Evolutionary conservation across 2,329 filamentous ascomycete species (phyloP), one percentile per base, ranked within the genome.

Genomic region (Colletotrichum cordylinicola): DNA sequence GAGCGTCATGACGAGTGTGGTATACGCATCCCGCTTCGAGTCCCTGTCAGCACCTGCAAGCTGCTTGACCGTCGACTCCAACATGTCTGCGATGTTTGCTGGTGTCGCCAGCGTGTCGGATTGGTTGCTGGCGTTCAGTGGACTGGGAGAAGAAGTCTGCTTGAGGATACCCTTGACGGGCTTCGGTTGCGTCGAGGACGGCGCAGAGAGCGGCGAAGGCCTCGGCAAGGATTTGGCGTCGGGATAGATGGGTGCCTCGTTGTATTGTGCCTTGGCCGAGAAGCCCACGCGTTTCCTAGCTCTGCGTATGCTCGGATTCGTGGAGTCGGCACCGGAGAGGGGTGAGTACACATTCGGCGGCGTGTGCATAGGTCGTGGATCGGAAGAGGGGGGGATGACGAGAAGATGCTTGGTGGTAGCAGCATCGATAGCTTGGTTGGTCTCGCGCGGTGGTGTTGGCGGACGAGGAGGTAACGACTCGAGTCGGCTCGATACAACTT

Each of bases 61-160:
- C 84, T 97, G 94, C 84, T 95, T 93, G 43, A 95, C 90, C 7
- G 95, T 92, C 1, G 95, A 98, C 79, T 98, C 94, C 78, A 98
- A 86, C 93, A 98, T 97, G 79, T 92, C 92, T 78, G 91, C 90
- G 73, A 98, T 92, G 52, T 91, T 93, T 60, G 90, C 87, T 83
- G 79, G 82, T 72, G 77, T 85, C 78, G 81, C 78, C 52, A 80
- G 76, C 31, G 88, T 74, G 85, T 85, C 77, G 82, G 85, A 84
- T 77, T 74, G 39, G 4, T 84, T 77, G 31, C 82, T 81, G 12
- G 84, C 83, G 80, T 86, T 84, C 77, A 88, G 84, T 3, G 86
- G 85, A 70, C 88, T 89, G 9, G 84, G 86, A 82, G 83, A 88
- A 70, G 88, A 84, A 4, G 89, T 90, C 27, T 92, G 89, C 83